Evolutionary conservation across 2,329 filamentous ascomycete species (phyloP), one percentile per base, ranked within the genome.

Genomic region (Exophiala viscosa): DNA sequence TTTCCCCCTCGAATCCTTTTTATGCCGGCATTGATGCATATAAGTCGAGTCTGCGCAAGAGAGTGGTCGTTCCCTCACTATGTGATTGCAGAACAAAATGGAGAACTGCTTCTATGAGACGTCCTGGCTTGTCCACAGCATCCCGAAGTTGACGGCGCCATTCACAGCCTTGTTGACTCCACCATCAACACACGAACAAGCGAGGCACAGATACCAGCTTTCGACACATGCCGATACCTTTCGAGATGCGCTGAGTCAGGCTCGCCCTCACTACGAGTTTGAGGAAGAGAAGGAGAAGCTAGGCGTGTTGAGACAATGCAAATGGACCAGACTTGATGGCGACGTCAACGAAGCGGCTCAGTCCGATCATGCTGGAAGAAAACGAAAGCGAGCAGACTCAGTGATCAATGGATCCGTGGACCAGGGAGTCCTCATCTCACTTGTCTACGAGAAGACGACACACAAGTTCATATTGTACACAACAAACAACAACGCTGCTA

Each of bases 251-350:
- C 53, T 60, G 10, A 23, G 23, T 38, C 33, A 34, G 13, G 40
- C 50, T 11, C 51, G 54, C 15, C 48, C 54, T 9, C 47, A 42
- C 2, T 52, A 60, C 45, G 59, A 60, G 40, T 38, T 49, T 11
- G 54, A 55, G 11, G 59, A 61, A 40, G 57, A 61, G 34, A 55
- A 44, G 23, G 54, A 48, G 23, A 55, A 54, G 17, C 38, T 60
- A 7, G 59, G 59, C 14, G 44, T 44, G 3, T 33, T 61, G 33
- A 54, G 50, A 31, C 17, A 48, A 23, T 59, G 54, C n/a, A 44
- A 41, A 32, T 59, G 54, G 54, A 50, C n/a, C 4, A 17, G 14
- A 7, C 51, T 61, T 10, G 39, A 36, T 18, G 47, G 38, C n/a
- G 10, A 15, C 2, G 5, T 11, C 33, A 23, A 5, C 32, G 32